Percentiles rank a stretch among this genome's conserved stretches.
Evolutionary conservation across 257 asterid genomes (phyloP).

Genomic region (Capsicum baccatum): DNA sequence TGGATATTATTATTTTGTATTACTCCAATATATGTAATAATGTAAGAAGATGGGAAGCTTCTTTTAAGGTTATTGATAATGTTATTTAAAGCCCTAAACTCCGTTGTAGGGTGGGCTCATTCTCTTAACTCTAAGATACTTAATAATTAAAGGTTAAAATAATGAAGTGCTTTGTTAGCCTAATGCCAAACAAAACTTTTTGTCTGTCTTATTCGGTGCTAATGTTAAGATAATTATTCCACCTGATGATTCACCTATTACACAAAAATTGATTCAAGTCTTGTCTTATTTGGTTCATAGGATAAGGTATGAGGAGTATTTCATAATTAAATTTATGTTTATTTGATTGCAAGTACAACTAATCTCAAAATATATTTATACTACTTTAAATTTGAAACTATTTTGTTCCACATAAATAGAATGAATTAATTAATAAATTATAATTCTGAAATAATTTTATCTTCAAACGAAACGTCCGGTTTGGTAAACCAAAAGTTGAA

Average conservation of each 20-base stretch:
- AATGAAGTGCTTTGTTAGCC: conserved; percentile 21
- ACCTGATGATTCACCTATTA: neutral
- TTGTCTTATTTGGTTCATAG: too few relatives aligned
- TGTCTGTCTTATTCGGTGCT: neutral
- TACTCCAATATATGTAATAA: neutral
- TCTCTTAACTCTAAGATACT: conserved; percentile 4
- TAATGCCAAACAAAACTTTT: conserved; percentile 10
- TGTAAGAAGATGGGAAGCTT: conserved; percentile 23
- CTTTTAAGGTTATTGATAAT: conserved; percentile 28
- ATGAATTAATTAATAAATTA: too few relatives aligned
- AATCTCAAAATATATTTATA: too few relatives aligned
- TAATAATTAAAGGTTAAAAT: conserved; percentile 21
- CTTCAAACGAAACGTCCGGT: too few relatives aligned
- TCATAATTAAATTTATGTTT: too few relatives aligned
- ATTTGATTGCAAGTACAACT: too few relatives aligned
- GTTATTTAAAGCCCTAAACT: neutral
- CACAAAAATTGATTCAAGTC: neutral
- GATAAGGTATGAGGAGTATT: too few relatives aligned
- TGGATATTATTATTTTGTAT: neutral
- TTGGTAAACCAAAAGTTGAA: too few relatives aligned
- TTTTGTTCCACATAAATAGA: too few relatives aligned
- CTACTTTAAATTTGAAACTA: too few relatives aligned
- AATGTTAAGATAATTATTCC: neutral
- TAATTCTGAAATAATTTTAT: too few relatives aligned
- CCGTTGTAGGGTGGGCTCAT: conserved; percentile 14